Conservation (phyloP, 2,329 filamentous ascomycete genomes). For the Myriosclerotinia curreyana region DNA sequence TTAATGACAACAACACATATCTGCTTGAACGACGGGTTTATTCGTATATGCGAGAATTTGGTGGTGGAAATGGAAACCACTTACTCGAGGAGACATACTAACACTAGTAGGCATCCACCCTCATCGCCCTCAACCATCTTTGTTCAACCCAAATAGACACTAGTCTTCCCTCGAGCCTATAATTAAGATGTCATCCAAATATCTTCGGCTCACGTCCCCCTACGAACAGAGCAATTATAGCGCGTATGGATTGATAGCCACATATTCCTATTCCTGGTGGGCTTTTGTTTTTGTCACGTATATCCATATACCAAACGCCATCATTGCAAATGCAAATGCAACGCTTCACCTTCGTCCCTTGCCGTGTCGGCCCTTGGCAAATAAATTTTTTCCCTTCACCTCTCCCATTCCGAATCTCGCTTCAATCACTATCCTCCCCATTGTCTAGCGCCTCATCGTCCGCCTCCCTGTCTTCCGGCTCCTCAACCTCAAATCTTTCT, state of each 20-base stretch:
- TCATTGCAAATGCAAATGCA: slow-evolving; percentile 15
- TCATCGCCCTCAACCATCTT: neutral
- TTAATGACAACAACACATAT: neutral
- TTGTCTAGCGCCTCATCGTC: slow-evolving; percentile 58
- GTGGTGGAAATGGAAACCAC: neutral
- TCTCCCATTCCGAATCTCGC: neutral
- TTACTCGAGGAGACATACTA: neutral
- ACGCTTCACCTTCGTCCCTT: slow-evolving; percentile 6
- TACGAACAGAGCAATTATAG: neutral
- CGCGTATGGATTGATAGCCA: neutral
- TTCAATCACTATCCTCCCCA: slow-evolving; percentile 49
- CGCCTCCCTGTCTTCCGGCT: slow-evolving; percentile 49
- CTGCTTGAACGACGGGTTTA: neutral
- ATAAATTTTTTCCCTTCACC: neutral
- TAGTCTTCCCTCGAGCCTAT: neutral
- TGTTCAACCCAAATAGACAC: neutral
- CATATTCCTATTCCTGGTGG: neutral
- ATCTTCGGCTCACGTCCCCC: neutral
- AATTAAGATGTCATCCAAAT: neutral
- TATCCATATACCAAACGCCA: slow-evolving; percentile 18
- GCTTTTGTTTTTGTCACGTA: slow-evolving; percentile 14
- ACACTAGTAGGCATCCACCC: neutral
- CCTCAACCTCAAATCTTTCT: slow-evolving; percentile 53
- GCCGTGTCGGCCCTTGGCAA: neutral
- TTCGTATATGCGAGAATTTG: neutral